phyloP scores from a whole-genome alignment of 345 rosid species.

The Bruguiera parviflora region DNA sequence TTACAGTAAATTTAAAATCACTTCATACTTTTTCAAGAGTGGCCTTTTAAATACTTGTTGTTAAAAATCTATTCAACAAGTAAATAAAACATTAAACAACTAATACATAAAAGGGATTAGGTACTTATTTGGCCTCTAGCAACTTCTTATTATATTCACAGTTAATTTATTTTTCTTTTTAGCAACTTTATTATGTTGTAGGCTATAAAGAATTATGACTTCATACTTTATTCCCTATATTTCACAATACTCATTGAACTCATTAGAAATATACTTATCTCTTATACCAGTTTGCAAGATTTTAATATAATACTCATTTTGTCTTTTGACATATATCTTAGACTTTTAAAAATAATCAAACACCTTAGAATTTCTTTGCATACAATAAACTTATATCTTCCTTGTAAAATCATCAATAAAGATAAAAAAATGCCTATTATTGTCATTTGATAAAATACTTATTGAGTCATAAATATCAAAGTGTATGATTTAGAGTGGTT shows the following conservation, averaged over 20 bases:
- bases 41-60: no score
- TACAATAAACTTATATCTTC: background rate
- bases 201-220: background rate
- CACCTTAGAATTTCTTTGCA: background rate
- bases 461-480: background rate
- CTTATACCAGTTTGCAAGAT: no score
- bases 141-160: background rate
- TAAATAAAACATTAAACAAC: no score
- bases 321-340: no score
- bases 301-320: background rate
- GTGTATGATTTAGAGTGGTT: background rate
- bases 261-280: background rate
- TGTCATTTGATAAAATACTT: background rate
- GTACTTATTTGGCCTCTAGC: background rate
- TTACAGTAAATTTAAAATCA: no score
- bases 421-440: background rate
- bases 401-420: background rate
- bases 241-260: background rate
- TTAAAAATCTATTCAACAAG: no score
- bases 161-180: no score
- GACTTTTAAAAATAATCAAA: no score
- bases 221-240: background rate
- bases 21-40: background rate
- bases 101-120: no score
- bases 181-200: background rate